Conservation (phyloP, 169 alveolate species). For the Plasmodium gaboni region DNA sequence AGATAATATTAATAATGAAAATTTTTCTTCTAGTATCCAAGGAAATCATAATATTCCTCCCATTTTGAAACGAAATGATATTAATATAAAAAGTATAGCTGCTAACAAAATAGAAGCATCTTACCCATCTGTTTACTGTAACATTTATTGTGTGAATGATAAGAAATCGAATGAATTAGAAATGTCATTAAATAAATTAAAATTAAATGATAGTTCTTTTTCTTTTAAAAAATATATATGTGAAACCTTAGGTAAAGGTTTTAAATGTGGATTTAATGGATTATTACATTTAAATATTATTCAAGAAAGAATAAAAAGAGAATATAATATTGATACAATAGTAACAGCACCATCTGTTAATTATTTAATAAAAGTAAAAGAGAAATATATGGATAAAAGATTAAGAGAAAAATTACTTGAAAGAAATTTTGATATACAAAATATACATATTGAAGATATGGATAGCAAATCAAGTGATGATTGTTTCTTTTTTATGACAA, state of each 20-base stretch:
- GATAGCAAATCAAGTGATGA: background rate
- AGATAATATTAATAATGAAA: too few species aligned
- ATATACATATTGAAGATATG: constrained; percentile 10
- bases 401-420: constrained; percentile 49
- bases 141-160: constrained; percentile 91
- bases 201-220: constrained; percentile 93
- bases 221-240: constrained; percentile 88
- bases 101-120: constrained; percentile 79
- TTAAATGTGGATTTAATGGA: constrained; percentile 96
- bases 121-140: constrained; percentile 93
- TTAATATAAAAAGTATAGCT: constrained; percentile 35
- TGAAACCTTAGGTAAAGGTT: constrained; percentile 94
- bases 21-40: background rate
- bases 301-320: constrained; percentile 93
- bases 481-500: constrained; percentile 49
- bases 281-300: constrained; percentile 95
- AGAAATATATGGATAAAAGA: constrained; percentile 74
- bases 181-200: constrained; percentile 89
- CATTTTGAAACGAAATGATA: background rate
- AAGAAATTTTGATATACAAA: constrained; percentile 21
- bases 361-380: constrained; percentile 78
- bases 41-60: background rate
- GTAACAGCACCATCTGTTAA: constrained; percentile 93
- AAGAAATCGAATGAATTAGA: constrained; percentile 79
- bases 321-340: constrained; percentile 88